Evolutionary conservation across 129 eudicot genomes (phyloP), one percentile per base, ranked within the genome.

Genomic region (Logfia minima): DNA sequence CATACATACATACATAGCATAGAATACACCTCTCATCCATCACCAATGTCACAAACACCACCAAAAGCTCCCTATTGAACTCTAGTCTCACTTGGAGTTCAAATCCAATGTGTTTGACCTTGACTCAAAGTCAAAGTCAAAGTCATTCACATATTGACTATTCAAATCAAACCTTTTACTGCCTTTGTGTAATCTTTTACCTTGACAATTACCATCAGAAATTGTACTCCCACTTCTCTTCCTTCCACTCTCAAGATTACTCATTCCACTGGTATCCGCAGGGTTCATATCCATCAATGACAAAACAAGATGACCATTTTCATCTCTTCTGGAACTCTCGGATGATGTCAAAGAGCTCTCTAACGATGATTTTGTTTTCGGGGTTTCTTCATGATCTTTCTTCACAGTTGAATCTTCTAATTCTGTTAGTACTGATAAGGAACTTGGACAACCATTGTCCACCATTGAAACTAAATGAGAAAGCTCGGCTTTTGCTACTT

Each of bases 261-360:
- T 86, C 67, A 79, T 83, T 48, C 53, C 83, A 59, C 74, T 63
- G 23, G 66, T 65, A 5, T 84, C 63, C 13, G 58, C 35, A 4
- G 82, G 52, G 53, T 62, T 81, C 90, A 84, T 82, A 41, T 87
- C 92, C 90, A 88, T 88, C 26, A 86, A 78, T 11, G 87, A 68
- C 41, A 86, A 85, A 66, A 77, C 92, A 31, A 74, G 77, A 68
- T 75, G 74, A 73, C 77, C 84, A 19, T 80, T 79, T 72, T 88
- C 89, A 19, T 80, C 83, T 75, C 88, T 79, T 37, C 77, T 87
- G 3, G 89, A 90, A 83, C 88, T 87, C 72, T 87, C 96, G 0
- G 92, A 83, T 19, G 98, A 87, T 8, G 96, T 91, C 77, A 90
- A 79, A 2, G 98, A 93, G 77, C 95, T 93, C 66, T 93, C 98